A percentile compares a stretch with the other conserved stretches of the same genome.
Conservation (phyloP, 106 monocot species). For the Iris macrosiphon region DNA sequence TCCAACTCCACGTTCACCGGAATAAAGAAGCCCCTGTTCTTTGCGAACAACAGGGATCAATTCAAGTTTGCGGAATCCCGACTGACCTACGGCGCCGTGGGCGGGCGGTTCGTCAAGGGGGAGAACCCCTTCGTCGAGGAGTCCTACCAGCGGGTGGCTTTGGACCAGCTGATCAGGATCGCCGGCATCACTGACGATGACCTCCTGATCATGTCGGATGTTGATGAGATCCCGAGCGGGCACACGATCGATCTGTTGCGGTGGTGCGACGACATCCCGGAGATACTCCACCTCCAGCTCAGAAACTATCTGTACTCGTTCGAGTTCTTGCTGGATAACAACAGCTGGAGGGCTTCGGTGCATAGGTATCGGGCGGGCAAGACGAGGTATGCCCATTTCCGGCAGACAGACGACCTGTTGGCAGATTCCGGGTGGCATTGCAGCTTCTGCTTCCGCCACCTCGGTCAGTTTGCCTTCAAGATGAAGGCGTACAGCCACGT, state of each 20-base stretch:
- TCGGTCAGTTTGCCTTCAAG: slow-evolving; percentile 73
- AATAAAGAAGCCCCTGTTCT: slow-evolving; percentile 26
- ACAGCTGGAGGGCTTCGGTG: slow-evolving; percentile 61
- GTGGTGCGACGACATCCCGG: slow-evolving; percentile 84
- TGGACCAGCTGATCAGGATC: slow-evolving; percentile 19
- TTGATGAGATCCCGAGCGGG: slow-evolving; percentile 90
- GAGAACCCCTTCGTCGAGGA: slow-evolving; percentile 47
- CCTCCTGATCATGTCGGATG: slow-evolving; percentile 83
- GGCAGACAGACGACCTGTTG: slow-evolving; percentile 22
- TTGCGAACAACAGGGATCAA: slow-evolving; percentile 18
- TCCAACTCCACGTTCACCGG: slow-evolving; percentile 49
- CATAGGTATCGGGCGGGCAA: slow-evolving; percentile 6
- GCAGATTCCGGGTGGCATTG: slow-evolving; percentile 94
- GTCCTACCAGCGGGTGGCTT: slow-evolving; percentile 21
- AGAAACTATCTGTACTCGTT: slow-evolving; percentile 85
- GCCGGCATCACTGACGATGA: slow-evolving; percentile 56
- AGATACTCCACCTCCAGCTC: slow-evolving; percentile 66
- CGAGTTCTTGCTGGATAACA: slow-evolving; percentile 68
- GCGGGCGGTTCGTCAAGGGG: slow-evolving; percentile 23
- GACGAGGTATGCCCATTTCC: slow-evolving; percentile 9
- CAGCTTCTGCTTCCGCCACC: slow-evolving; percentile 82
- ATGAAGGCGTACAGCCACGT: slow-evolving; percentile 95
- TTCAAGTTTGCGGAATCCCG: slow-evolving; percentile 20
- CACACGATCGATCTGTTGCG: slow-evolving; percentile 79
- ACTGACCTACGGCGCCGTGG: slow-evolving; percentile 33